Base-by-base conservation (phyloP, 2,329 filamentous ascomycete species). In the Ceratocystis harringtonii region DNA sequence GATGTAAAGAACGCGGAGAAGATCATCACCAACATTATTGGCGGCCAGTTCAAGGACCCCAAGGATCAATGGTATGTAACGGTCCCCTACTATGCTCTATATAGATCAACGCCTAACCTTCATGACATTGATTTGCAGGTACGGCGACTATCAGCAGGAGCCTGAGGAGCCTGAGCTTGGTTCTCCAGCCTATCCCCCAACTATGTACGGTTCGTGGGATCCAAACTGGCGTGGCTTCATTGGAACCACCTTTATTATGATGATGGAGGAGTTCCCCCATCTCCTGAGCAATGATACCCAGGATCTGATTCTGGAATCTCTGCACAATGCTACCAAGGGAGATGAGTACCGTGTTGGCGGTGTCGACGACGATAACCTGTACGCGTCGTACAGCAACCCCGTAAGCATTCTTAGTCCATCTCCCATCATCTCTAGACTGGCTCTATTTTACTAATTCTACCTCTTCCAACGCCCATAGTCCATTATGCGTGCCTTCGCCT, bases 181-280 rank as follows among this genome's bases (percentile, higher is more conserved):
- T 19, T 79, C 76, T 1, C 64, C 73, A 1, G 72, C 74, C 17
- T 86, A 86, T 68, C 76, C 77, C 1, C 71, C 76, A n/a, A 70
- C 72, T 3, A 81, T 82, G 43, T 84, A 85, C 70, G 76, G 78
- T 65, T 78, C 79, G 0, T 86, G 81, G 80, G 84, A 86, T 69
- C 82, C 83, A 1, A 86, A 86, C 68, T 86, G 83, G 83, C 76
- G 84, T 62, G 83, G 83, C 0, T 86, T 86, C 66, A 76, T 86
- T 43, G 81, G 82, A 12, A 84, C 81, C 0, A 78, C 81, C 0
- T 76, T 86, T 15, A 78, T 86, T 30, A 74, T 85, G 50, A 79
- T 79, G 30, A 74, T 84, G 25, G 83, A 86, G 70, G 83, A 86
- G 68, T 86, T 82, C 64, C 71, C 76, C 0, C 71, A 79, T 66